A percentile compares a stretch with the other conserved stretches of the same genome.
Conservation (phyloP, 768 basidiomycete species). For the Dioszegia hungarica region DNA sequence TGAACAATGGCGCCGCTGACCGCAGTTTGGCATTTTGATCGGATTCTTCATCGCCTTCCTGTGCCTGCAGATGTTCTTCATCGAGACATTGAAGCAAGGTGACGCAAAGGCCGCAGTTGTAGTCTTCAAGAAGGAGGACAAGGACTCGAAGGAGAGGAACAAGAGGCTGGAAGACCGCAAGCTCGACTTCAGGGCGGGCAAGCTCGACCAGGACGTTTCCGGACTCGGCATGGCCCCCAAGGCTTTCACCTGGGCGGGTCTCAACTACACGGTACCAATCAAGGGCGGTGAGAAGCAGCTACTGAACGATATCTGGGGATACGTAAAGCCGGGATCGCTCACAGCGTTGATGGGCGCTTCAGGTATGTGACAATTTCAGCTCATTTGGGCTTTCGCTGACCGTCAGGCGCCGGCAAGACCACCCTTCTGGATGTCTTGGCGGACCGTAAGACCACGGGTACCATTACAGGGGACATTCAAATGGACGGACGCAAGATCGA, state of each 20-base stretch:
- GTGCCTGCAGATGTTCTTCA: slow-evolving; percentile 61
- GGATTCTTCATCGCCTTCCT: slow-evolving; percentile 69
- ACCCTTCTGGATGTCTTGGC: slow-evolving; percentile 62
- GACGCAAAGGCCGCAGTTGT: slow-evolving; percentile 48
- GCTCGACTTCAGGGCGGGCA: slow-evolving; percentile 49
- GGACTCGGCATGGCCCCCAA: slow-evolving; percentile 48
- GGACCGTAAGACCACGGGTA: slow-evolving; percentile 60
- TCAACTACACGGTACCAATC: slow-evolving; percentile 56
- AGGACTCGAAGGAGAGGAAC: slow-evolving; percentile 53
- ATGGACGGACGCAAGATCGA: slow-evolving; percentile 63
- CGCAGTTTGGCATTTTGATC: slow-evolving; percentile 64
- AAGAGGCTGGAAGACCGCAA: slow-evolving; percentile 54
- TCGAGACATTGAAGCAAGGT: slow-evolving; percentile 35
- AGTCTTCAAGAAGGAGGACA: slow-evolving; percentile 61
- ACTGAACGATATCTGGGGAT: slow-evolving; percentile 50
- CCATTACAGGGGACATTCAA: slow-evolving; percentile 65
- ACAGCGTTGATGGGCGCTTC: slow-evolving; percentile 54
- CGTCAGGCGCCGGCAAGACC: slow-evolving; percentile 14
- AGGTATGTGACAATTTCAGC: slow-evolving; percentile 43
- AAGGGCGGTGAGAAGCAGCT: slow-evolving; percentile 47
- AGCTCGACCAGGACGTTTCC: slow-evolving; percentile 52
- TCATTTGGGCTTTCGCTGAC: neutral
- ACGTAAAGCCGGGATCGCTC: slow-evolving; percentile 50
- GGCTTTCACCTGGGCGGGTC: slow-evolving; percentile 71
- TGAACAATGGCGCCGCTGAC: slow-evolving; percentile 52